Conservation (phyloP, 2,329 filamentous ascomycete genomes). For the Fusarium nisikadoi region DNA sequence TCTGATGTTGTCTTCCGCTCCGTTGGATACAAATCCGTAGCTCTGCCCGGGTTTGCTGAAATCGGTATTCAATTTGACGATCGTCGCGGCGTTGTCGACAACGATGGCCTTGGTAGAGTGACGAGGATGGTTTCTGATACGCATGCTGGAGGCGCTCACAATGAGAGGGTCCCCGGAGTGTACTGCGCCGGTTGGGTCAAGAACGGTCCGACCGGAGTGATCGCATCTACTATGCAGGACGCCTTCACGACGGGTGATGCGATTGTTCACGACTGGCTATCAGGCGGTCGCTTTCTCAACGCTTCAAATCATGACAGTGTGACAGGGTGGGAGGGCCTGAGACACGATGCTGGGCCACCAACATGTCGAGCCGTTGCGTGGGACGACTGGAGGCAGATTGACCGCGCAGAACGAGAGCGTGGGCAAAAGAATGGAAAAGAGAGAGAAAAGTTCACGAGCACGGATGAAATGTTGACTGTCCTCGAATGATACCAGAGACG, state of each 20-base stretch:
- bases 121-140: slow-evolving; percentile 50
- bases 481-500: slow-evolving; percentile 49
- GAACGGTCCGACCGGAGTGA: slow-evolving; percentile 91
- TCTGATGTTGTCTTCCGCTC: slow-evolving; percentile 86
- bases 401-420: slow-evolving; percentile 76
- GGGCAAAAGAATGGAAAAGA: slow-evolving; percentile 78
- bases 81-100: slow-evolving; percentile 78
- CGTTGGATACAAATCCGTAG: slow-evolving; percentile 90
- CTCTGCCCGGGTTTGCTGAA: slow-evolving; percentile 78
- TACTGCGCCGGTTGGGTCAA: slow-evolving; percentile 99
- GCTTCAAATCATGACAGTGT: not conserved
- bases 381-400: slow-evolving; percentile 87
- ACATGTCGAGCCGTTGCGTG: slow-evolving; percentile 76
- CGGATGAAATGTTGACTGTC: slow-evolving; percentile 67
- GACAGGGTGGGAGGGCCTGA: slow-evolving; percentile 81
- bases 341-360: slow-evolving; percentile 63
- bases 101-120: slow-evolving; percentile 83
- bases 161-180: slow-evolving; percentile 69
- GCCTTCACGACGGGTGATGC: slow-evolving; percentile 90
- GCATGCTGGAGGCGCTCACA: slow-evolving; percentile 47
- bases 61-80: slow-evolving; percentile 83
- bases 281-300: slow-evolving; percentile 54
- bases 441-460: slow-evolving; percentile 75
- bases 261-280: slow-evolving; percentile 80
- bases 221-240: slow-evolving; percentile 95